Base-by-base conservation (phyloP, 2,329 filamentous ascomycete species). In the Calonectria montana region DNA sequence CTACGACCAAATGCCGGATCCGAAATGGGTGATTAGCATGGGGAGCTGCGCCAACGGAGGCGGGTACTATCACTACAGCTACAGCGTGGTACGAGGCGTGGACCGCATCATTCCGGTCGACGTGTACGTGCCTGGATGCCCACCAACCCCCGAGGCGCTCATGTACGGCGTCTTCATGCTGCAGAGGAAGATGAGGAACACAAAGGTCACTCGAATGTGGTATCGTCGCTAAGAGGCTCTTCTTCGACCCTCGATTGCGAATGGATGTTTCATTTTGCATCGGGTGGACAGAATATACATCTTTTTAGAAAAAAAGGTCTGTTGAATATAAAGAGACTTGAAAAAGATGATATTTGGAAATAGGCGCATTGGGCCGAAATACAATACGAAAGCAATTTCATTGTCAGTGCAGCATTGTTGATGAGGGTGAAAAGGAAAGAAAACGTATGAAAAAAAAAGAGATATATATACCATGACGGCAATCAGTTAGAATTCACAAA, bases 31-130 rank as follows among this genome's bases (percentile, higher is more conserved):
- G 25, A 90, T 93, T 75, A 92, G 89, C 76, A 93, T 93, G 91
- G 92, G 92, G 8, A 91, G 88, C 68, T 94, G 92, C 79, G 91
- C 92, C 29, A 94, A 94, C 79, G 91, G 92, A 25, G 92, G 92
- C 69, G 92, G 92, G 16, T 94, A 94, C 82, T 94, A 94, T 82
- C 92, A 94, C 81, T 94, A 94, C 83, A 92, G 90, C 79, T 94
- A 94, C 82, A 89, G 86, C 63, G 91, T 93, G 16, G 87, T 91
- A 16, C 84, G 92, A 43, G 91, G 91, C 0, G 91, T 91, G 71
- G 92, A 93, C 81, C 84, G 91, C 12, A 88, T 93, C 75, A 85
- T 93, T 3, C 92, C 92, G 0, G 91, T 93, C 16, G 91, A 93
- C 81, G 87, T 93, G 13, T 93, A 92, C 78, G 89, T 93, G 6